A percentile compares a stretch with the other conserved stretches of the same genome.
These are phyloP conservation scores for Neofusicoccum sp. DNA, from an alignment of 2,329 filamentous ascomycete genomes.

Conservation along the genomic window DNA sequence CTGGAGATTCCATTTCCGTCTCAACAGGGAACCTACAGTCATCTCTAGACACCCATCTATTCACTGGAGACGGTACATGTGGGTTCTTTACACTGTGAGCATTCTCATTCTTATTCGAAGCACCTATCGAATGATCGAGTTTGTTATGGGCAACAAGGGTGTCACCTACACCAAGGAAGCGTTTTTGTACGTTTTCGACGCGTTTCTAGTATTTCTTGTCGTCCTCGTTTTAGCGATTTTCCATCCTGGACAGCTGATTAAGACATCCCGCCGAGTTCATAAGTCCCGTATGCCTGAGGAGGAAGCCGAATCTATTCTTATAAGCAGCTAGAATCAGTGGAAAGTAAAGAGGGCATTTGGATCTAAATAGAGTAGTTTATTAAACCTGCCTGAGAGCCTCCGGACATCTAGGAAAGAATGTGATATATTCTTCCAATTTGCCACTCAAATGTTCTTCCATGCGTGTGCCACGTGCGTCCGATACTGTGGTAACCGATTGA, in stretches of 20 bases:
- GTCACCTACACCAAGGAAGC: constrained; percentile 46
- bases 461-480: too few species aligned
- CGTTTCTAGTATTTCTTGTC: constrained; percentile 43
- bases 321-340: too few species aligned
- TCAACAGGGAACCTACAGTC: constrained; percentile 22
- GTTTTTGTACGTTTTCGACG: constrained; percentile 51
- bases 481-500: too few species aligned
- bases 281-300: background rate
- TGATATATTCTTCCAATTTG: too few species aligned
- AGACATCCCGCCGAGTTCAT: background rate
- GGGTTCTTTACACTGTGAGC: constrained; percentile 44
- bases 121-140: constrained; percentile 51
- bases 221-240: constrained; percentile 40
- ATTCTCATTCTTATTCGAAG: constrained; percentile 49
- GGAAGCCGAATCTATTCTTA: too few species aligned
- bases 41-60: background rate
- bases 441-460: too few species aligned
- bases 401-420: too few species aligned
- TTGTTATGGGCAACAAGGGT: constrained; percentile 43
- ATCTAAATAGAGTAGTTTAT: too few species aligned
- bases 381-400: too few species aligned
- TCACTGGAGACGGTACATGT: constrained; percentile 35
- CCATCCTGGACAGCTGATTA: constrained; percentile 33
- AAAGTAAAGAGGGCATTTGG: too few species aligned
- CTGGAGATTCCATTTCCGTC: constrained; percentile 28